Conservation (phyloP, 140 eudicot genomes). For the Senecio squalidus region DNA sequence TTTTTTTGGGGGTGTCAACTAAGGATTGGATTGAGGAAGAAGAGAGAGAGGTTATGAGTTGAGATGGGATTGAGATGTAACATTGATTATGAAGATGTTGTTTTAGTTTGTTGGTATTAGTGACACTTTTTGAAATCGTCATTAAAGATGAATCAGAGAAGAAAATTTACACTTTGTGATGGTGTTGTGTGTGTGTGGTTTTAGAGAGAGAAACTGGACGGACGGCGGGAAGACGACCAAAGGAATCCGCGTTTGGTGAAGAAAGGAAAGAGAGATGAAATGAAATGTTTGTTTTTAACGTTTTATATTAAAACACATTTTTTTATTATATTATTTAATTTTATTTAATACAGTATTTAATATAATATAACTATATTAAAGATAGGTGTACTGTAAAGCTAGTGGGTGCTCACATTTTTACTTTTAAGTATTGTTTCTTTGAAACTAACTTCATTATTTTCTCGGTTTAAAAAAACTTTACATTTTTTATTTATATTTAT, state of each 20-base stretch:
- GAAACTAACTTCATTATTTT: no score
- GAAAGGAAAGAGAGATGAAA: slow-evolving; percentile 15
- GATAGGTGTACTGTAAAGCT: no score
- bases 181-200: slow-evolving; percentile 9
- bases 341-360: no score
- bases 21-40: slow-evolving; percentile 64
- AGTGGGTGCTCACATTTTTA: no score
- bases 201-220: slow-evolving; percentile 24
- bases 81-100: slow-evolving; percentile 45
- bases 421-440: no score
- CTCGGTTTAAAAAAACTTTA: no score
- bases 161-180: neutral
- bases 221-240: slow-evolving; percentile 20
- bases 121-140: slow-evolving; percentile 49
- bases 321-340: no score
- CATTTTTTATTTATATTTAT: no score
- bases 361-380: no score
- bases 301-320: no score
- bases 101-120: slow-evolving; percentile 35
- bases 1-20: slow-evolving; percentile 56
- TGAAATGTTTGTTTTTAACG: neutral
- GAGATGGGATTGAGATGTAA: slow-evolving; percentile 78
- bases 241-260: slow-evolving; percentile 46
- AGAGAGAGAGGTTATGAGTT: slow-evolving; percentile 61
- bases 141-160: slow-evolving; percentile 15